Evolutionary conservation across 148 eudicot genomes (phyloP).

Genomic region (Nyssa sinensis): DNA sequence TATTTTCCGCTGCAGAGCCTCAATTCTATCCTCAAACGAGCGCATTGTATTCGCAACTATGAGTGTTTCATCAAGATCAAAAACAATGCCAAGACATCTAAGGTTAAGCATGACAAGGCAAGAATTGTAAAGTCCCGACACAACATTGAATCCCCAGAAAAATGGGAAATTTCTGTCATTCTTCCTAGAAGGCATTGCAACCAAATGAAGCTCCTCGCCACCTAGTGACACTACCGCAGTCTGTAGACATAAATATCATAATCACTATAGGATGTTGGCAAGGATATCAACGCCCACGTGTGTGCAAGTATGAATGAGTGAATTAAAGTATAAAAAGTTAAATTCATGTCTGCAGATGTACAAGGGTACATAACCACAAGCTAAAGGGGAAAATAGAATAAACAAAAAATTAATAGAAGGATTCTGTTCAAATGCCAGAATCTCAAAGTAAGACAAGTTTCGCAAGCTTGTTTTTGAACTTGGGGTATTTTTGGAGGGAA

Average conservation of each 20-base stretch:
- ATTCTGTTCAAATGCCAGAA: constrained; percentile 2
- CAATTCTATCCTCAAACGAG: constrained; percentile 94
- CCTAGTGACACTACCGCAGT: constrained; percentile 71
- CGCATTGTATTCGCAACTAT: constrained; percentile 96
- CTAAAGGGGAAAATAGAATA: background rate
- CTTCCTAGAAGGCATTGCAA: constrained; percentile 83
- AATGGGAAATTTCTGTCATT: constrained; percentile 44
- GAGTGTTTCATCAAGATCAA: constrained; percentile 98
- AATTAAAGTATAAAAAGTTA: background rate
- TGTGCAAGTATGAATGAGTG: background rate
- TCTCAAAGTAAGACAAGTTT: background rate
- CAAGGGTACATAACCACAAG: background rate
- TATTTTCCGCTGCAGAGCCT: constrained; percentile 76
- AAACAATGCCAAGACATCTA: constrained; percentile 96
- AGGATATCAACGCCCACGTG: background rate
- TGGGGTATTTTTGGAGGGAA: background rate
- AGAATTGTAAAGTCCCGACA: constrained; percentile 63
- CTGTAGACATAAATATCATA: constrained; percentile 31
- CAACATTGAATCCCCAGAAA: constrained; percentile 85
- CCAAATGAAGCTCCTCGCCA: constrained; percentile 82
- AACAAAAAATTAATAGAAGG: background rate
- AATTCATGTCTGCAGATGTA: background rate
- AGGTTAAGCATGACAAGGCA: constrained; percentile 91
- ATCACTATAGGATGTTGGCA: background rate
- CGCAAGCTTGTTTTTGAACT: background rate